Evolutionary conservation across 2,329 filamentous ascomycete species (phyloP).

Genomic region (Sclerotinia nivalis): DNA sequence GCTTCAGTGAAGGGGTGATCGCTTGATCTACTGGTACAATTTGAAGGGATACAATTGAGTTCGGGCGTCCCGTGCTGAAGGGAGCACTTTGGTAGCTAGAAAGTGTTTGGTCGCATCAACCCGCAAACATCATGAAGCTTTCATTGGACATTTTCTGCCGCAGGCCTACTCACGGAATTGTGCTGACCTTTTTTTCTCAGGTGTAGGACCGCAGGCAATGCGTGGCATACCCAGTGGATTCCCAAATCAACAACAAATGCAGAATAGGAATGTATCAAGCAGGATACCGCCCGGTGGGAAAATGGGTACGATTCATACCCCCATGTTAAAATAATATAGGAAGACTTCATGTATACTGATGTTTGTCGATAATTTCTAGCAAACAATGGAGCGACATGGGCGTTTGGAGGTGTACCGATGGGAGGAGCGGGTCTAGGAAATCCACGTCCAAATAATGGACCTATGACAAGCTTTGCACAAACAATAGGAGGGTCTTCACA

Average conservation of each 20-base stretch:
- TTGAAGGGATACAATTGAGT: neutral
- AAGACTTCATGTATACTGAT: slow-evolving; percentile 31
- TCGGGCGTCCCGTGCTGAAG: neutral
- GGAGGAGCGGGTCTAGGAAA: slow-evolving; percentile 56
- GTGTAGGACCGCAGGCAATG: slow-evolving; percentile 60
- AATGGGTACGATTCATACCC: slow-evolving; percentile 52
- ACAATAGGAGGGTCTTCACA: slow-evolving; percentile 62
- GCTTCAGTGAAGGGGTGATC: neutral
- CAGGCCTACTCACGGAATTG: neutral
- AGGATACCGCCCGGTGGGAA: slow-evolving; percentile 67
- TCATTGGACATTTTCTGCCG: neutral
- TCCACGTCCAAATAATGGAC: slow-evolving; percentile 55
- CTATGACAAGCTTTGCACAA: slow-evolving; percentile 65
- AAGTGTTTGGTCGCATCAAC: slow-evolving; percentile 8
- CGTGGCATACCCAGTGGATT: slow-evolving; percentile 63
- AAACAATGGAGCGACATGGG: slow-evolving; percentile 52
- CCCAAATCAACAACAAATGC: slow-evolving; percentile 58
- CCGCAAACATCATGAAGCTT: neutral
- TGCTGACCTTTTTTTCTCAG: slow-evolving; percentile 33
- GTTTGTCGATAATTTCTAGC: slow-evolving; percentile 38
- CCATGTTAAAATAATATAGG: slow-evolving; percentile 3
- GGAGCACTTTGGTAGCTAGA: neutral
- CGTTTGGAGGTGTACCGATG: slow-evolving; percentile 64
- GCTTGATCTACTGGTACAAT: neutral
- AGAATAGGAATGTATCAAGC: slow-evolving; percentile 57